These are phyloP conservation scores for Saccharomycopsis babjevae DNA, from an alignment of 805 yeast genomes.

Conservation along the genomic window DNA sequence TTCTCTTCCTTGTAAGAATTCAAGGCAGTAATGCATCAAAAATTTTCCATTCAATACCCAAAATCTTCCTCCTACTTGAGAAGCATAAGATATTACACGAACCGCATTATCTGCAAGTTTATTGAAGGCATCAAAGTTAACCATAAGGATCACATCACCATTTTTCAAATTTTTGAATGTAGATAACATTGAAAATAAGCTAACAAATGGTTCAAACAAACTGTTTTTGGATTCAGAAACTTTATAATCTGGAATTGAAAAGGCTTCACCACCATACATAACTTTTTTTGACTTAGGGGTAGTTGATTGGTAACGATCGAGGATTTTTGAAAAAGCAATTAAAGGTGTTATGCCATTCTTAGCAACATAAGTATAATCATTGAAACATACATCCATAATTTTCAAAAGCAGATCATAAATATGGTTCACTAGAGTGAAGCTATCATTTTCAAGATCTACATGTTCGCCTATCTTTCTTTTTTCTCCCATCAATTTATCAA, in stretches of 20 bases:
- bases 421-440: background rate
- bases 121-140: background rate
- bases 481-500: background rate
- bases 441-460: background rate
- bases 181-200: conserved; percentile 3
- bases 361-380: background rate
- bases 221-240: conserved; percentile 20
- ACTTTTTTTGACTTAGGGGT: background rate
- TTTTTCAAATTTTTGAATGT: conserved; percentile 5
- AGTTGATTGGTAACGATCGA: background rate
- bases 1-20: background rate
- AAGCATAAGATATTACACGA: conserved; percentile 60
- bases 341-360: background rate
- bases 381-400: background rate
- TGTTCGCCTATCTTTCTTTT: conserved; percentile 12
- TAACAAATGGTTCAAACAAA: conserved; percentile 15
- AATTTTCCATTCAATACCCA: conserved; percentile 94
- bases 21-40: conserved; percentile 29
- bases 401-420: conserved; percentile 1
- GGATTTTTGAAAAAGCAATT: background rate
- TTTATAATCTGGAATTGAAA: background rate
- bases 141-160: background rate
- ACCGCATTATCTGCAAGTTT: conserved; percentile 45
- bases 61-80: conserved; percentile 77
- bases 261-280: background rate